Conservation (phyloP, 2,329 filamentous ascomycete species). For the Endothia cerciana region DNA sequence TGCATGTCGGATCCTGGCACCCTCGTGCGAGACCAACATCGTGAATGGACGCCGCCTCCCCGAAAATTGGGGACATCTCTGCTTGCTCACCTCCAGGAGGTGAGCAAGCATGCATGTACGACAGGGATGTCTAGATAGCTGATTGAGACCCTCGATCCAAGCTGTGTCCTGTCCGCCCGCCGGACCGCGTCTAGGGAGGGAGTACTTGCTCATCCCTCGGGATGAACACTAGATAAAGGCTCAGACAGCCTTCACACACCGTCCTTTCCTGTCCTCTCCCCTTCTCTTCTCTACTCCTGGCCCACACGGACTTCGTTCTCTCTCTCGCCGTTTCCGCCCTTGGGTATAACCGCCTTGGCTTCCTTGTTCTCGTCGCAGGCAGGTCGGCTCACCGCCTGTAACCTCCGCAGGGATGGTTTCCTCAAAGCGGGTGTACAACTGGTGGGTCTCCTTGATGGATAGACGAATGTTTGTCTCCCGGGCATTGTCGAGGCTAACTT, state of each 20-base stretch:
- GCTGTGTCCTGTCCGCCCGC: constrained; percentile 1
- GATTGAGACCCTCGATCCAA: not conserved
- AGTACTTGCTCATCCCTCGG: not conserved
- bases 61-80: constrained; percentile 17
- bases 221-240: constrained; percentile 19
- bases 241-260: not conserved
- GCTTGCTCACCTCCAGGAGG: not conserved
- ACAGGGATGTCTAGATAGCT: constrained; percentile 8
- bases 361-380: not conserved
- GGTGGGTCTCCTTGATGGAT: constrained; percentile 23
- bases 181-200: constrained; percentile 1
- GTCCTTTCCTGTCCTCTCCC: not conserved
- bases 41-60: constrained; percentile 6
- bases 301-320: not conserved
- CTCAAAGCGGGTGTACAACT: constrained; percentile 36
- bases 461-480: not conserved
- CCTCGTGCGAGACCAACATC: constrained; percentile 6
- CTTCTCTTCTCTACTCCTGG: not conserved
- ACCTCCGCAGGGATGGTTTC: constrained; percentile 33
- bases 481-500: not conserved
- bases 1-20: constrained; percentile 10
- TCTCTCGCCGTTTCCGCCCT: not conserved
- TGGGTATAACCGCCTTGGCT: not conserved
- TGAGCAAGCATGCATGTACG: not conserved
- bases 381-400: constrained; percentile 21